Evolutionary conservation across 176 grass and related monocot genomes (phyloP).

Genomic region (Oryza officinalis): DNA sequence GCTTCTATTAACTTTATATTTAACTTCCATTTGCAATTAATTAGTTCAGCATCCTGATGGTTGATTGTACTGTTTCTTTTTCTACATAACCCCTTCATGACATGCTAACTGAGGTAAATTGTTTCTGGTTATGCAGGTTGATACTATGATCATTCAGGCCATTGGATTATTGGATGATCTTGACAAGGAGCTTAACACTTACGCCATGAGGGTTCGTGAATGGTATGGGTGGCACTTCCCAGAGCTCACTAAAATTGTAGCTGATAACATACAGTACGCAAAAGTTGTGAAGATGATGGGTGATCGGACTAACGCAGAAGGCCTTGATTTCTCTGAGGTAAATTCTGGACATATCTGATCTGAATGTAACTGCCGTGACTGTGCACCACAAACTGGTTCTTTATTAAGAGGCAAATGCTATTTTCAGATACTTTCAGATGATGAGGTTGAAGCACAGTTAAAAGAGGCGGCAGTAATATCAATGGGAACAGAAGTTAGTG

Average conservation of each 20-base stretch:
- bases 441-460: slow-evolving; percentile 75
- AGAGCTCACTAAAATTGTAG: slow-evolving; percentile 77
- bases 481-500: slow-evolving; percentile 95
- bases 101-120: slow-evolving; percentile 8
- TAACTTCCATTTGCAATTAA: not conserved
- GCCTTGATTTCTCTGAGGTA: slow-evolving; percentile 96
- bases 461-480: slow-evolving; percentile 89
- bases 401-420: slow-evolving; percentile 2
- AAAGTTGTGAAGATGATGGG: slow-evolving; percentile 91
- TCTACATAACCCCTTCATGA: not conserved
- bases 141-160: slow-evolving; percentile 81
- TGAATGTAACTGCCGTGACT: not conserved
- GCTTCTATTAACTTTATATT: not conserved
- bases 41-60: not conserved
- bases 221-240: slow-evolving; percentile 97
- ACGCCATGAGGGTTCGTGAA: slow-evolving; percentile 90
- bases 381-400: not conserved
- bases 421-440: slow-evolving; percentile 64
- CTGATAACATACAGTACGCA: slow-evolving; percentile 62
- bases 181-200: slow-evolving; percentile 90
- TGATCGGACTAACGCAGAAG: slow-evolving; percentile 52
- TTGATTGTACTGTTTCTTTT: not conserved
- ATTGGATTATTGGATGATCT: slow-evolving; percentile 88
- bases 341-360: not conserved
- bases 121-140: slow-evolving; percentile 45